Conservation (phyloP, 2,329 filamentous ascomycete species). For the Trichoderma koningiopsis region DNA sequence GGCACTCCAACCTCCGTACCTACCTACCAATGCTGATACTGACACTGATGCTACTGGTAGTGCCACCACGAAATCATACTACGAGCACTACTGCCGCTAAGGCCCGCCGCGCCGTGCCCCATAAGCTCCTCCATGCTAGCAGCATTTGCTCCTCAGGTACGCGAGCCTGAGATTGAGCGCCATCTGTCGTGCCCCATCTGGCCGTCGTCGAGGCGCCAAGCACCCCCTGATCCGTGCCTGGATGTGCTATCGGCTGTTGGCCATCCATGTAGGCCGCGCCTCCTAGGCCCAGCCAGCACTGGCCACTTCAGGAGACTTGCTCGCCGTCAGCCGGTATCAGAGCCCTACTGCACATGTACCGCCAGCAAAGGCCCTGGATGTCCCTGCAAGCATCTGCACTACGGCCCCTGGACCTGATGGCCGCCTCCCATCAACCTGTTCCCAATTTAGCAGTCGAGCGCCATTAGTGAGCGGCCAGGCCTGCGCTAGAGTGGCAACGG, state of each 20-base stretch:
- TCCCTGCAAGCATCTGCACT: constrained; percentile 15
- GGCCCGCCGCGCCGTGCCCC: neutral
- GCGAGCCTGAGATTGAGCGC: constrained; percentile 18
- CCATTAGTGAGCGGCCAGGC: constrained; percentile 26
- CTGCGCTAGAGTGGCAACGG: constrained; percentile 14
- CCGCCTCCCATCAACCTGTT: constrained; percentile 23
- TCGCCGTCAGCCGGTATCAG: constrained; percentile 13
- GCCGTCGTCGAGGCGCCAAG: constrained; percentile 14
- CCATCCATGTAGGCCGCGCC: constrained; percentile 14
- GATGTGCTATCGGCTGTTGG: constrained; percentile 1
- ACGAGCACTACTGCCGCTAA: constrained; percentile 3
- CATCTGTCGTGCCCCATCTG: constrained; percentile 16
- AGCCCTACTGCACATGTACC: neutral
- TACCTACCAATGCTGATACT: neutral
- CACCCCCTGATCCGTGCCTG: constrained; percentile 11
- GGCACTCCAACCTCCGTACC: neutral
- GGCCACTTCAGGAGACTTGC: constrained; percentile 22
- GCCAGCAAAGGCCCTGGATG: neutral
- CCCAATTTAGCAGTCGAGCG: constrained; percentile 27
- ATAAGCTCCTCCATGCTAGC: neutral
- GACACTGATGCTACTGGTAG: neutral
- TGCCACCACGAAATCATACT: neutral
- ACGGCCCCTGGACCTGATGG: constrained; percentile 8
- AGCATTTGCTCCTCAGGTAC: neutral
- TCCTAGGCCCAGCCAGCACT: constrained; percentile 15